phyloP scores from a whole-genome alignment of 768 basidiomycete genomes.

The Tylopilus plumbeoviolaceoides region DNA sequence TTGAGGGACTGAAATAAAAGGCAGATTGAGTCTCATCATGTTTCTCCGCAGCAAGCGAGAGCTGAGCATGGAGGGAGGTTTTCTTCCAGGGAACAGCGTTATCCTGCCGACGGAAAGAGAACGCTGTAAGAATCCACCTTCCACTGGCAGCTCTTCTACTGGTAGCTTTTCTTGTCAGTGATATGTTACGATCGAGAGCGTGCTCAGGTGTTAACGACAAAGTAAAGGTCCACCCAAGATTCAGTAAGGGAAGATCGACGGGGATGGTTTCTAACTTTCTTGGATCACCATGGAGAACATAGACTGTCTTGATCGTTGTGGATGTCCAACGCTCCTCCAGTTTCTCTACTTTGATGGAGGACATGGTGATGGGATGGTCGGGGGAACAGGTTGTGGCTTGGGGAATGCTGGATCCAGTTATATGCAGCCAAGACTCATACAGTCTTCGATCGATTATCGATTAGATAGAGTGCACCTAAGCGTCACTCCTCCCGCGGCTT shows the following conservation, averaged over 20 bases:
- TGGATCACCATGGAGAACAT: too few relatives aligned
- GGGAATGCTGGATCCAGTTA: neutral
- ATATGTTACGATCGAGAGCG: too few relatives aligned
- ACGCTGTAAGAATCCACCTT: neutral
- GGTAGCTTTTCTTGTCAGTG: too few relatives aligned
- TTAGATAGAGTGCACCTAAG: too few relatives aligned
- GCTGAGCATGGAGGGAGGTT: conserved; percentile 12
- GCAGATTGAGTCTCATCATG: too few relatives aligned
- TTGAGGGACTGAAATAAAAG: too few relatives aligned
- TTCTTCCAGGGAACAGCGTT: conserved; percentile 3
- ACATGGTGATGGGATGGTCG: neutral
- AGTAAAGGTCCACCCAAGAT: conserved; percentile 16
- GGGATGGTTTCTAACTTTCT: too few relatives aligned
- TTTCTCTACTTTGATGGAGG: neutral
- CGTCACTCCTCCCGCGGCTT: too few relatives aligned
- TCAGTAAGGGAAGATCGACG: conserved; percentile 10
- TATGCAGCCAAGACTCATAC: too few relatives aligned
- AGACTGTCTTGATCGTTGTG: conserved; percentile 9
- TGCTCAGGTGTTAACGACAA: conserved; percentile 6
- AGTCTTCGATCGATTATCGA: too few relatives aligned
- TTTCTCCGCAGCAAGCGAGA: conserved; percentile 3
- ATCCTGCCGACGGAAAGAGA: conserved; percentile 9
- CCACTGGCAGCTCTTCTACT: too few relatives aligned
- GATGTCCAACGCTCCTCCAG: conserved; percentile 16
- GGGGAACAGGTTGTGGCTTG: neutral